Percentiles rank a stretch among this genome's conserved stretches.
phyloP scores from a whole-genome alignment of 441 rosid genomes.

The Adansonia grandidieri region DNA sequence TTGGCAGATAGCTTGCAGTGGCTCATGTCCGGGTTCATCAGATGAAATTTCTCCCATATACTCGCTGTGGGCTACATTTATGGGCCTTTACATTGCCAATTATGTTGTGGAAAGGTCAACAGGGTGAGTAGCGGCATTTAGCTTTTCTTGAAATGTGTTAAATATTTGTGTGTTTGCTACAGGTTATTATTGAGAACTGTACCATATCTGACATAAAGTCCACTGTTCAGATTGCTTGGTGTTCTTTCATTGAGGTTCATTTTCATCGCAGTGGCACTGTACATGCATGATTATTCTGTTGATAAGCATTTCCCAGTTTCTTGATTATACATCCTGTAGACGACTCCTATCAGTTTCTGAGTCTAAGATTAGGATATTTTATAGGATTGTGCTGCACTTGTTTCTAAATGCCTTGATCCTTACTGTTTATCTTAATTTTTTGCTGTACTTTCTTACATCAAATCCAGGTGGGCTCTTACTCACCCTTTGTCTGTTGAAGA shows the following conservation, averaged over 20 bases:
- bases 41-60: slow-evolving; percentile 98
- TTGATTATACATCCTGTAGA: neutral
- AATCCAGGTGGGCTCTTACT: slow-evolving; percentile 95
- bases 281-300: neutral
- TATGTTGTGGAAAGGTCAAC: slow-evolving; percentile 98
- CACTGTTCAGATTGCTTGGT: neutral
- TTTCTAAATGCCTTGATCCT: slow-evolving; percentile 11
- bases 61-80: slow-evolving; percentile 98
- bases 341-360: slow-evolving; percentile 14
- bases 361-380: slow-evolving; percentile 2
- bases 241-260: slow-evolving; percentile 2
- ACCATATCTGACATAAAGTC: neutral
- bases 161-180: neutral
- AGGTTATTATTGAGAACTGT: neutral
- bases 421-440: neutral
- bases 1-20: slow-evolving; percentile 70
- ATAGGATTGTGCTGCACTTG: slow-evolving; percentile 11
- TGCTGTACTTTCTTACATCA: neutral
- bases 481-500: slow-evolving; percentile 89
- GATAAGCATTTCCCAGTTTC: slow-evolving; percentile 11
- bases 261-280: neutral
- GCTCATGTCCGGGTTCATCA: slow-evolving; percentile 76
- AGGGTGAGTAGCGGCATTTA: slow-evolving; percentile 63
- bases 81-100: slow-evolving; percentile 97
- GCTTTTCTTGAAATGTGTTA: slow-evolving; percentile 20